phyloP scores from a whole-genome alignment of 2,329 filamentous ascomycete species.

The Xylaria hypoxylon region DNA sequence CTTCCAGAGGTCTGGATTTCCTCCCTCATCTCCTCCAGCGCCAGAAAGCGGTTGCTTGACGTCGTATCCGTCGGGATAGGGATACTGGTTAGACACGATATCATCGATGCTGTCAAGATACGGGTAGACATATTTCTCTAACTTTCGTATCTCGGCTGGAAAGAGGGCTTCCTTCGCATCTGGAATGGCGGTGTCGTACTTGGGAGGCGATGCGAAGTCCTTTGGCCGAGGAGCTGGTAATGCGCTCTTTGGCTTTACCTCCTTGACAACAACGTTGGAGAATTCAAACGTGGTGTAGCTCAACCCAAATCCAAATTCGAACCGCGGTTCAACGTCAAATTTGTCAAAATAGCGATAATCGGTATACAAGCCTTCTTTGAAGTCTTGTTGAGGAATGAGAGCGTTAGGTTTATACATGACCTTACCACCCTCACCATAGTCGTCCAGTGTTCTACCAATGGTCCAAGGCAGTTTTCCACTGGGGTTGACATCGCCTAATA shows the following conservation, averaged over 20 bases:
- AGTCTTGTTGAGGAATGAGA: slow-evolving; percentile 82
- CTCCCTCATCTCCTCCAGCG: slow-evolving; percentile 76
- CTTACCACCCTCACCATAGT: slow-evolving; percentile 80
- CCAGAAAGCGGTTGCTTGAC: slow-evolving; percentile 63
- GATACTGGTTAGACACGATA: slow-evolving; percentile 54
- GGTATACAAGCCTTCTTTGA: slow-evolving; percentile 84
- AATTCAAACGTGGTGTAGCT: slow-evolving; percentile 82
- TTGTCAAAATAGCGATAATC: slow-evolving; percentile 94
- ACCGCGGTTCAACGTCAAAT: slow-evolving; percentile 77
- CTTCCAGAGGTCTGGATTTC: slow-evolving; percentile 74
- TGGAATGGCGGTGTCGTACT: slow-evolving; percentile 67
- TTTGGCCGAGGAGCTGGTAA: slow-evolving; percentile 54
- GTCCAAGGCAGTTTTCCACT: slow-evolving; percentile 91
- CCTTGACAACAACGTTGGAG: slow-evolving; percentile 61
- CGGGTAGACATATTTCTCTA: slow-evolving; percentile 79
- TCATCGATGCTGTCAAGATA: slow-evolving; percentile 68
- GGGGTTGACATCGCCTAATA: slow-evolving; percentile 82
- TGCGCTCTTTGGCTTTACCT: slow-evolving; percentile 59
- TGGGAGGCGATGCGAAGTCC: slow-evolving; percentile 62
- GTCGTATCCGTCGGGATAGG: slow-evolving; percentile 69
- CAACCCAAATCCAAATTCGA: slow-evolving; percentile 87
- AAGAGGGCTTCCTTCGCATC: slow-evolving; percentile 68
- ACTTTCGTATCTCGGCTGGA: slow-evolving; percentile 68
- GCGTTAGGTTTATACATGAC: slow-evolving; percentile 77
- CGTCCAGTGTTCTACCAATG: slow-evolving; percentile 77